Percentiles rank a stretch among this genome's conserved stretches.
Evolutionary conservation across 176 grass and related monocot species (phyloP).

Genomic region (Aechmea fasciata): DNA sequence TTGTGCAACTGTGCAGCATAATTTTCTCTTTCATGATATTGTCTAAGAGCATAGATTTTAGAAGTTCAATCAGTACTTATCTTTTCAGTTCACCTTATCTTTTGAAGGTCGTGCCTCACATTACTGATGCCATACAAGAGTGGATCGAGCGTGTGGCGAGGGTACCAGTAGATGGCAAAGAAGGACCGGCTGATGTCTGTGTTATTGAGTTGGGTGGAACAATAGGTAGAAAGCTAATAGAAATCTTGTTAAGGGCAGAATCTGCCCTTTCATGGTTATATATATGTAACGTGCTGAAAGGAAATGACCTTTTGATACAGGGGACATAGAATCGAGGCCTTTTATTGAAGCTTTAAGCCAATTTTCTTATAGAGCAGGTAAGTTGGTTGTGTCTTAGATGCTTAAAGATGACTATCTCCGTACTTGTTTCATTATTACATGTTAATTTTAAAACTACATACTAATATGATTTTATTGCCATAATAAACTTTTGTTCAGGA

Average conservation of each 20-base stretch:
- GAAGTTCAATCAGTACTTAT: not conserved
- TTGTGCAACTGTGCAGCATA: not conserved
- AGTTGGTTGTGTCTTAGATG: constrained; percentile 1
- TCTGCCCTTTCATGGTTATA: not conserved
- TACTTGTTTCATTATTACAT: not conserved
- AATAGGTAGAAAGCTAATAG: constrained; percentile 23
- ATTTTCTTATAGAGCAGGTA: constrained; percentile 37
- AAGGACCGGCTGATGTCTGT: constrained; percentile 41
- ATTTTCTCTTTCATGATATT: constrained; percentile 3
- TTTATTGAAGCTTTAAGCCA: constrained; percentile 44
- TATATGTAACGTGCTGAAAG: not conserved
- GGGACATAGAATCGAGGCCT: constrained; percentile 41
- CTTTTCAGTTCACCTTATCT: not conserved
- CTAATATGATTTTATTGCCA: not conserved
- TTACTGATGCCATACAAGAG: constrained; percentile 49
- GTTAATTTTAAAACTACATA: constrained; percentile 2
- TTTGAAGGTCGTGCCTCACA: constrained; percentile 38
- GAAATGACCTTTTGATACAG: constrained; percentile 17
- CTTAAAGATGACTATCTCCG: not conserved
- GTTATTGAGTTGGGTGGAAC: constrained; percentile 45
- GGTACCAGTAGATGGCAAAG: constrained; percentile 36
- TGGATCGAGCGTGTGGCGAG: constrained; percentile 34
- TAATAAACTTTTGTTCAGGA: constrained; percentile 23
- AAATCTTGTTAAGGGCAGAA: not conserved
- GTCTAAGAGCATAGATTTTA: not conserved